Conservation (phyloP, 2,329 filamentous ascomycete genomes). For the Pseudogymnoascus sp. region DNA sequence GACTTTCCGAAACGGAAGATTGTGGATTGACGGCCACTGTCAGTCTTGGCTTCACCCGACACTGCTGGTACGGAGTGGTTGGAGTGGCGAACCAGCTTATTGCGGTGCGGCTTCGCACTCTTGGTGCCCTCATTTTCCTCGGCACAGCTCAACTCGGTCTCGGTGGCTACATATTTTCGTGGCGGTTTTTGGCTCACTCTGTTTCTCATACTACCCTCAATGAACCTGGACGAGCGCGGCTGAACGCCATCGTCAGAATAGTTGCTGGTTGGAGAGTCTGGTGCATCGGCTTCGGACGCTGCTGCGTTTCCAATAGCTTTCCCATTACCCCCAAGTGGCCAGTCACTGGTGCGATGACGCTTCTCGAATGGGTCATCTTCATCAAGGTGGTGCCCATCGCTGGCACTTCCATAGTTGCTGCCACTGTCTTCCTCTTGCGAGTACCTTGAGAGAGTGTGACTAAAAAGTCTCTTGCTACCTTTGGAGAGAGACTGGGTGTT, state of each 20-base stretch:
- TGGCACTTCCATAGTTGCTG: conserved; percentile 29
- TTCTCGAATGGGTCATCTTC: conserved; percentile 32
- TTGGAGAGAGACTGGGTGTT: neutral
- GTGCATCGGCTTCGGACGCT: neutral
- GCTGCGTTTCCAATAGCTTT: neutral
- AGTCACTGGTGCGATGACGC: conserved; percentile 37
- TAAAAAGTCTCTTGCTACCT: conserved; percentile 28
- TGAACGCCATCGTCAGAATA: neutral
- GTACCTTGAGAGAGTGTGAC: conserved; percentile 22
- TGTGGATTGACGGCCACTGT: conserved; percentile 34
- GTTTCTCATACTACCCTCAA: conserved; percentile 83
- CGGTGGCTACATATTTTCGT: conserved; percentile 20
- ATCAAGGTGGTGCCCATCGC: conserved; percentile 17
- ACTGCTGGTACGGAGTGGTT: neutral
- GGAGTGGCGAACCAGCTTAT: neutral
- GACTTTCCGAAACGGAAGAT: conserved; percentile 49
- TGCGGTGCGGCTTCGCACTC: neutral
- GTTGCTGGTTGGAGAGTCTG: conserved; percentile 14
- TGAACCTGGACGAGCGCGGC: conserved; percentile 53
- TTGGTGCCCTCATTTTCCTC: neutral
- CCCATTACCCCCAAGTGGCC: conserved; percentile 29
- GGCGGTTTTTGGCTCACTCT: conserved; percentile 60
- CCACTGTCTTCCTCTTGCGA: conserved; percentile 16
- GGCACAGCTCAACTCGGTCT: neutral
- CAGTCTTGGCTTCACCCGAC: conserved; percentile 14